Evolutionary conservation across 768 basidiomycete genomes (phyloP).

Genomic region (Suillus subalutaceus): DNA sequence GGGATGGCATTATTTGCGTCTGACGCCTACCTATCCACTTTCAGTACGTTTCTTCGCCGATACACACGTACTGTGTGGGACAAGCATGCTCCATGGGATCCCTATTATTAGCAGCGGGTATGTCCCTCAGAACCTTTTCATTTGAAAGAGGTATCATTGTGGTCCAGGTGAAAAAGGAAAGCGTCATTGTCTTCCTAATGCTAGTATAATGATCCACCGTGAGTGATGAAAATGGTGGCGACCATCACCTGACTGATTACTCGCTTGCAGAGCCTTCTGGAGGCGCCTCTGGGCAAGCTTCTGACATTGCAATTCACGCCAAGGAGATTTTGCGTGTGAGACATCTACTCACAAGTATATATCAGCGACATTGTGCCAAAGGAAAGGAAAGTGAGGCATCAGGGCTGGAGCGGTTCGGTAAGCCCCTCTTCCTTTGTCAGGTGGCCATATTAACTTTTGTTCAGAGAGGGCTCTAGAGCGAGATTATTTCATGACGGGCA

Average conservation of each 20-base stretch:
- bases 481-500: constrained; percentile 95
- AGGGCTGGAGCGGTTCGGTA: constrained; percentile 80
- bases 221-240: constrained; percentile 27
- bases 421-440: constrained; percentile 31
- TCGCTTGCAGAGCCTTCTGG: constrained; percentile 83
- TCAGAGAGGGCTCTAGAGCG: constrained; percentile 88
- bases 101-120: constrained; percentile 83
- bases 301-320: constrained; percentile 97
- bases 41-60: constrained; percentile 90
- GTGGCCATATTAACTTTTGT: constrained; percentile 15
- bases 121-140: constrained; percentile 19
- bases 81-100: constrained; percentile 98
- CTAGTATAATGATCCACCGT: constrained; percentile 99
- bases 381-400: constrained; percentile 63
- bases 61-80: constrained; percentile 96
- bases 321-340: constrained; percentile 93
- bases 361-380: constrained; percentile 81
- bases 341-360: constrained; percentile 81
- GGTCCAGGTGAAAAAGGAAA: constrained; percentile 78
- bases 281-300: constrained; percentile 93
- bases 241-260: constrained; percentile 12
- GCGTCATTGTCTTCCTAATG: constrained; percentile 89
- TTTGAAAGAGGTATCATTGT: constrained; percentile 18
- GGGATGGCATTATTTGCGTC: constrained; percentile 11
- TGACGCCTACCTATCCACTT: constrained; percentile 4